These are phyloP conservation scores for Tetraselmis striata DNA, from an alignment of 139 green algal species.

Conservation along the genomic window DNA sequence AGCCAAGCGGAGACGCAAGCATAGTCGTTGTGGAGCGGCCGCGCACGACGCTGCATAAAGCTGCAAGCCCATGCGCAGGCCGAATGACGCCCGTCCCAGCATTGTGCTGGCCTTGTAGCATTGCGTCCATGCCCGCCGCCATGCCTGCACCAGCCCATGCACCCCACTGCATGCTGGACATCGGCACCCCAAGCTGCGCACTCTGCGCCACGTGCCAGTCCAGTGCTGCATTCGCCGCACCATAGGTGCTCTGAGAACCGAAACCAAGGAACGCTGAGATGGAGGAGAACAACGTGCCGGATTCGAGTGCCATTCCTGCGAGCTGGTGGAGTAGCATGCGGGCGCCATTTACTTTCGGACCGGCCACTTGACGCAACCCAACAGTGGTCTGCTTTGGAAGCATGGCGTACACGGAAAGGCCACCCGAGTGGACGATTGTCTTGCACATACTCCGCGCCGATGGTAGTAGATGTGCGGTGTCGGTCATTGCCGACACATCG, in stretches of 20 bases:
- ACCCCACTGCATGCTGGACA: constrained; percentile 41
- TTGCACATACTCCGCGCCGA: neutral
- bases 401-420: constrained; percentile 49
- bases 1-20: neutral
- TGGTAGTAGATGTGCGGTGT: neutral
- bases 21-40: neutral
- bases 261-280: neutral
- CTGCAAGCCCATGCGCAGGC: neutral
- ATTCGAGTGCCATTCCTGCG: neutral
- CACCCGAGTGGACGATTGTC: constrained; percentile 49
- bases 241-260: constrained; percentile 19
- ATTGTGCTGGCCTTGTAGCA: constrained; percentile 5
- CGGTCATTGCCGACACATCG: neutral
- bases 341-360: constrained; percentile 37
- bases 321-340: neutral
- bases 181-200: constrained; percentile 15
- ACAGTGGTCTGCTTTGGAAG: constrained; percentile 32
- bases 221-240: constrained; percentile 30
- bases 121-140: constrained; percentile 33
- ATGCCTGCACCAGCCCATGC: constrained; percentile 40
- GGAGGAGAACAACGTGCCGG: neutral
- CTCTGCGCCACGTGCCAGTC: constrained; percentile 11
- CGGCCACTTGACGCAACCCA: constrained; percentile 29
- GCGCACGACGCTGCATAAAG: neutral
- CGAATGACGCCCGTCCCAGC: neutral